phyloP scores from a whole-genome alignment of 129 eudicot genomes.

The Erigeron canadensis region DNA sequence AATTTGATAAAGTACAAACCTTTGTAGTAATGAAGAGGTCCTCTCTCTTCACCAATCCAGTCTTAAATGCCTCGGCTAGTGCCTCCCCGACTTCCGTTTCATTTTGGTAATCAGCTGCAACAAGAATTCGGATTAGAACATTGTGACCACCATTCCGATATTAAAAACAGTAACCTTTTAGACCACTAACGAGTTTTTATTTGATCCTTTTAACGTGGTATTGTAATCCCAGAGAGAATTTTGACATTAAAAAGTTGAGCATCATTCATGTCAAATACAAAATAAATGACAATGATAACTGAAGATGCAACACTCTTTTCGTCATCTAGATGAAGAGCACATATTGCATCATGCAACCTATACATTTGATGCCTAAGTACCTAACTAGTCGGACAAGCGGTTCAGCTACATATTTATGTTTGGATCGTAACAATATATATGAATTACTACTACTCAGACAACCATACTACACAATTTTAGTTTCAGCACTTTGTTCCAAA shows the following conservation, averaged over 20 bases:
- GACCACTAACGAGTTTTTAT: not conserved
- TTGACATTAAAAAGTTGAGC: not conserved
- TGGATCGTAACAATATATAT: too few relatives aligned
- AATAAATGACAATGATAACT: too few relatives aligned
- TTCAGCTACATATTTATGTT: too few relatives aligned
- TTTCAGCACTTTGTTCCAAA: not conserved
- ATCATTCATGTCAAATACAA: not conserved
- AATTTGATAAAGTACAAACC: slow-evolving; percentile 44
- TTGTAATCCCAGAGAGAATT: not conserved
- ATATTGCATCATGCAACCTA: too few relatives aligned
- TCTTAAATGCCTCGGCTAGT: slow-evolving; percentile 65
- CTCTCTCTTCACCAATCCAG: slow-evolving; percentile 85
- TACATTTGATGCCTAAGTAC: too few relatives aligned
- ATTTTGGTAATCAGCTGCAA: slow-evolving; percentile 83
- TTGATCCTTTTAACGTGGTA: not conserved
- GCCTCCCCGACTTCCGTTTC: slow-evolving; percentile 93
- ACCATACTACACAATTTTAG: not conserved
- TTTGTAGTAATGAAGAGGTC: slow-evolving; percentile 88
- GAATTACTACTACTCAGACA: too few relatives aligned
- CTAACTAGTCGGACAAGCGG: too few relatives aligned
- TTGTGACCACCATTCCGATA: not conserved
- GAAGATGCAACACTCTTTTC: too few relatives aligned
- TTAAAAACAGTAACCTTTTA: not conserved
- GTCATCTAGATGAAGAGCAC: too few relatives aligned
- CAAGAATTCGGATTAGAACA: not conserved